These are phyloP conservation scores for Rauvolfia tetraphylla DNA, from an alignment of 257 asterid species.

Conservation along the genomic window DNA sequence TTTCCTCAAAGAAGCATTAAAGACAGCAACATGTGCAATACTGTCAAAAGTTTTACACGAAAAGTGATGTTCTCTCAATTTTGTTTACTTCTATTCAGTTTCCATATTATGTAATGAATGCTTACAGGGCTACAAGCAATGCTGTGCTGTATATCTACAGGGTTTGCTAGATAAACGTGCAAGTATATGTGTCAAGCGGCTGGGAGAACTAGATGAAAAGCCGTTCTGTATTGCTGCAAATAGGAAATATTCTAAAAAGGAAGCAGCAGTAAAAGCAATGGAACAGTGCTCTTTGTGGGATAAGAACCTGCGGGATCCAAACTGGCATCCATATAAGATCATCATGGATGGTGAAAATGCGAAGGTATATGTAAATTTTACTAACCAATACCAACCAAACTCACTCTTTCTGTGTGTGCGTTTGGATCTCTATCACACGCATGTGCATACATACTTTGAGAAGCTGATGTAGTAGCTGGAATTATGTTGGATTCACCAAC, in stretches of 20 bases:
- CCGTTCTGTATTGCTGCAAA: constrained; percentile 44
- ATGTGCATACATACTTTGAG: not conserved
- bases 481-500: not conserved
- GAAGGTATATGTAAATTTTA: constrained; percentile 37
- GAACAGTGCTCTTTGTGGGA: constrained; percentile 59
- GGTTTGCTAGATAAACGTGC: constrained; percentile 43
- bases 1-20: not conserved
- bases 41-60: not conserved
- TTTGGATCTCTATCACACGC: not conserved
- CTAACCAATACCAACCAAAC: not conserved
- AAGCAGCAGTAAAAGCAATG: constrained; percentile 30
- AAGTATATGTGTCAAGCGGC: constrained; percentile 55
- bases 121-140: not conserved
- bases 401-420: not conserved
- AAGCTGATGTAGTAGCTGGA: too few relatives aligned
- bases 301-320: constrained; percentile 61
- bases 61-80: not conserved
- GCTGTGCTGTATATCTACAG: constrained; percentile 17
- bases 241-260: constrained; percentile 35
- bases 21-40: not conserved
- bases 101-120: not conserved
- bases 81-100: not conserved
- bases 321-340: constrained; percentile 74
- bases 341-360: constrained; percentile 43
- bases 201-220: constrained; percentile 63